These are phyloP conservation scores for Penicillium sp. DNA, from an alignment of 2,329 filamentous ascomycete species.

Conservation along the genomic window DNA sequence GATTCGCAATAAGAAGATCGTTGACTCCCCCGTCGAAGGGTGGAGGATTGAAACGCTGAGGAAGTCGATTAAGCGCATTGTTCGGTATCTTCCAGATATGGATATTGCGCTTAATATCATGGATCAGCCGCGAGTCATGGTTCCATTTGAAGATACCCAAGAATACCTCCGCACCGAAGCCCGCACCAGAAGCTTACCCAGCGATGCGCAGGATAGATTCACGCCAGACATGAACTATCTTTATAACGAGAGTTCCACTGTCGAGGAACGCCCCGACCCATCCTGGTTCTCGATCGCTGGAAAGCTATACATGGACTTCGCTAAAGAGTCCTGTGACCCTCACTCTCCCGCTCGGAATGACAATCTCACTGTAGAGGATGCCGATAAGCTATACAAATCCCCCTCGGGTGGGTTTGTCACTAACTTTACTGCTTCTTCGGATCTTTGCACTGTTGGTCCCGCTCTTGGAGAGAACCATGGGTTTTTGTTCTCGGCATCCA, in stretches of 20 bases:
- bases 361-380: conserved; percentile 43
- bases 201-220: conserved; percentile 44
- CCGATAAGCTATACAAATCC: conserved; percentile 52
- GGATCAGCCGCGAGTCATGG: conserved; percentile 63
- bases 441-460: conserved; percentile 65
- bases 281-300: conserved; percentile 49
- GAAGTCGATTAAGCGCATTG: conserved; percentile 52
- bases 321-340: conserved; percentile 57
- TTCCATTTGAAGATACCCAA: conserved; percentile 57
- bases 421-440: conserved; percentile 60
- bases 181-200: conserved; percentile 44
- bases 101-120: conserved; percentile 66
- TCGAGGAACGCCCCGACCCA: conserved; percentile 37
- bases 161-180: conserved; percentile 51
- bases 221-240: conserved; percentile 42
- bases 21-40: conserved; percentile 33
- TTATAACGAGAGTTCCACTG: conserved; percentile 8
- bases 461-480: conserved; percentile 63
- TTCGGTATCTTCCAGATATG: conserved; percentile 58
- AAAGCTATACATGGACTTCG: conserved; percentile 59
- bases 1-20: conserved; percentile 34
- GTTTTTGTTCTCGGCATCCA: conserved; percentile 59
- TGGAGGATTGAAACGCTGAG: conserved; percentile 46
- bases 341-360: conserved; percentile 56
- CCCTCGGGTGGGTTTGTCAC: conserved; percentile 58